phyloP scores from a whole-genome alignment of 768 basidiomycete species.

The Boletus reticuloceps region DNA sequence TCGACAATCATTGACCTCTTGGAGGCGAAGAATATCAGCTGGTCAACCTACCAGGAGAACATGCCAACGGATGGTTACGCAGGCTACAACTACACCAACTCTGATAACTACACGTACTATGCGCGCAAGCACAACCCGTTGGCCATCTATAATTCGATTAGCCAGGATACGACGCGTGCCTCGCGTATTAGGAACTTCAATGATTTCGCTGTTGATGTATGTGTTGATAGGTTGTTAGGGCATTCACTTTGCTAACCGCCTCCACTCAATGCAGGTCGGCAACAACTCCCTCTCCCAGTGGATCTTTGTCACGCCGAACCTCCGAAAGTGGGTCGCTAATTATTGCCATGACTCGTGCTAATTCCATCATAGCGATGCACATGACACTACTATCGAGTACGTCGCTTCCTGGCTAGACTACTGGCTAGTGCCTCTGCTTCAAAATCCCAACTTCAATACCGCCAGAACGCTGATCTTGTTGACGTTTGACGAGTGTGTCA shows the following conservation, averaged over 20 bases:
- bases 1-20: constrained; percentile 60
- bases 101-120: constrained; percentile 46
- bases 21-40: constrained; percentile 54
- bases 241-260: not conserved
- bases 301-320: constrained; percentile 62
- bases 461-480: constrained; percentile 54
- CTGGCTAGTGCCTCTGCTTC: constrained; percentile 52
- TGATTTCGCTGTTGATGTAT: constrained; percentile 54
- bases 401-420: constrained; percentile 43
- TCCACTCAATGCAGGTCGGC: constrained; percentile 16
- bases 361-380: constrained; percentile 46
- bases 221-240: not conserved
- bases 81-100: constrained; percentile 36
- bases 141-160: constrained; percentile 51
- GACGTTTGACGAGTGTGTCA: constrained; percentile 60
- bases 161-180: constrained; percentile 39
- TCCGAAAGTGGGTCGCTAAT: constrained; percentile 27
- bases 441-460: constrained; percentile 51
- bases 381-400: constrained; percentile 56
- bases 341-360: not conserved
- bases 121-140: constrained; percentile 57
- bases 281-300: constrained; percentile 54
- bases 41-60: constrained; percentile 62
- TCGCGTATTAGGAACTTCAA: constrained; percentile 57
- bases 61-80: constrained; percentile 50